These are phyloP conservation scores for Trichoderma pleuroti DNA, from an alignment of 2,329 filamentous ascomycete species.

Conservation along the genomic window DNA sequence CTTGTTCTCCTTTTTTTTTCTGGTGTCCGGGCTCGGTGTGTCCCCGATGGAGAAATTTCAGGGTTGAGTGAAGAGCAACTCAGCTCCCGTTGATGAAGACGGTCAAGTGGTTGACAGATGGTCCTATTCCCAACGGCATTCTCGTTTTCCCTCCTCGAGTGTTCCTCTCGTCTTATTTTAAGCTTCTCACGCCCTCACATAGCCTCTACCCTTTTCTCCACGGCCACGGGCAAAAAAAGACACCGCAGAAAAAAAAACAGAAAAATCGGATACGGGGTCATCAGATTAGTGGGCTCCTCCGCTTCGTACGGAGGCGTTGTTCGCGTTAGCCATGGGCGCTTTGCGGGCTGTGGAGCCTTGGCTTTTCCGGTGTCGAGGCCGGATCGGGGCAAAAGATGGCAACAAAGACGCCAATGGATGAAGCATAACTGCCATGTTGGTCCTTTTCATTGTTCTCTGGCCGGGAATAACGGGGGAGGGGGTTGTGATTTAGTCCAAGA, in stretches of 20 bases:
- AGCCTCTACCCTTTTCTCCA: background rate
- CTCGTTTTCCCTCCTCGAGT: background rate
- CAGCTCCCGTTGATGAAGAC: background rate
- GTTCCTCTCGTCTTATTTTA: background rate
- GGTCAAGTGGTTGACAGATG: background rate
- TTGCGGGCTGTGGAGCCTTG: constrained; percentile 8
- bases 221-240: background rate
- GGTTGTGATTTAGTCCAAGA: background rate
- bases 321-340: background rate
- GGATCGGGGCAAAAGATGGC: constrained; percentile 12
- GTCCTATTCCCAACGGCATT: background rate
- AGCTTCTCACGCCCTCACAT: background rate
- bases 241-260: background rate
- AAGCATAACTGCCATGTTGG: background rate
- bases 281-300: background rate
- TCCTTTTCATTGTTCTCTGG: background rate
- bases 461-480: background rate
- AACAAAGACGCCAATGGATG: constrained; percentile 5
- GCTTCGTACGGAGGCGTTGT: background rate
- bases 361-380: background rate
- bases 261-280: constrained; percentile 1
- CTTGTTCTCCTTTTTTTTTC: background rate
- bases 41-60: background rate
- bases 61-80: background rate
- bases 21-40: background rate